Evolutionary conservation across 2,329 filamentous ascomycete species (phyloP).

Genomic region (Cytospora piceicola): DNA sequence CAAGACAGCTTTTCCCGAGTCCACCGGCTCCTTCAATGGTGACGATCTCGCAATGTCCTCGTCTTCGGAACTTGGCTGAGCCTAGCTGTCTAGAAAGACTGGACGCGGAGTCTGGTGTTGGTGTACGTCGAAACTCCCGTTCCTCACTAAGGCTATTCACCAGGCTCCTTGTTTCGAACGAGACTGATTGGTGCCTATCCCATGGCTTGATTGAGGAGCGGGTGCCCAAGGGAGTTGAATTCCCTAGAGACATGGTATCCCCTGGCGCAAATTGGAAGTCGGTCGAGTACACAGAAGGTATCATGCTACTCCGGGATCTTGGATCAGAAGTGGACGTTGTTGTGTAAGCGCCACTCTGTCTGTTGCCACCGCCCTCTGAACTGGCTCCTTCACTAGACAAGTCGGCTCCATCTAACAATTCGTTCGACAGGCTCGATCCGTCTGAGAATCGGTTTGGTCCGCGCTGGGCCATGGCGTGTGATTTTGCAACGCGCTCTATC

Average conservation of each 20-base stretch:
- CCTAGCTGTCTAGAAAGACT: slow-evolving; percentile 60
- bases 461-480: slow-evolving; percentile 56
- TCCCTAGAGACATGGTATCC: slow-evolving; percentile 53
- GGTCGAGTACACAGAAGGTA: slow-evolving; percentile 45
- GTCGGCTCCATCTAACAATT: slow-evolving; percentile 53
- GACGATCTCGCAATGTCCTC: slow-evolving; percentile 67
- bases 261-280: slow-evolving; percentile 46
- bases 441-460: slow-evolving; percentile 55
- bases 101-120: slow-evolving; percentile 49
- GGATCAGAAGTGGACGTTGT: slow-evolving; percentile 49
- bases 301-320: slow-evolving; percentile 45
- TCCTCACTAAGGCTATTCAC: slow-evolving; percentile 52
- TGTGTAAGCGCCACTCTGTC: slow-evolving; percentile 54
- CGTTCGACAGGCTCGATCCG: slow-evolving; percentile 56
- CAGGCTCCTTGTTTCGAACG: slow-evolving; percentile 52
- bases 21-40: slow-evolving; percentile 65
- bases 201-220: slow-evolving; percentile 49
- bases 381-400: slow-evolving; percentile 64
- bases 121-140: slow-evolving; percentile 45
- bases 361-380: slow-evolving; percentile 57
- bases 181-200: slow-evolving; percentile 58
- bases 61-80: slow-evolving; percentile 61
- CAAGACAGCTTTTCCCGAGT: slow-evolving; percentile 67
- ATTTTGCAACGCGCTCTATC: slow-evolving; percentile 75
- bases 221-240: slow-evolving; percentile 43